phyloP scores from a whole-genome alignment of 2,329 filamentous ascomycete genomes.

The Alternaria arborescens region DNA sequence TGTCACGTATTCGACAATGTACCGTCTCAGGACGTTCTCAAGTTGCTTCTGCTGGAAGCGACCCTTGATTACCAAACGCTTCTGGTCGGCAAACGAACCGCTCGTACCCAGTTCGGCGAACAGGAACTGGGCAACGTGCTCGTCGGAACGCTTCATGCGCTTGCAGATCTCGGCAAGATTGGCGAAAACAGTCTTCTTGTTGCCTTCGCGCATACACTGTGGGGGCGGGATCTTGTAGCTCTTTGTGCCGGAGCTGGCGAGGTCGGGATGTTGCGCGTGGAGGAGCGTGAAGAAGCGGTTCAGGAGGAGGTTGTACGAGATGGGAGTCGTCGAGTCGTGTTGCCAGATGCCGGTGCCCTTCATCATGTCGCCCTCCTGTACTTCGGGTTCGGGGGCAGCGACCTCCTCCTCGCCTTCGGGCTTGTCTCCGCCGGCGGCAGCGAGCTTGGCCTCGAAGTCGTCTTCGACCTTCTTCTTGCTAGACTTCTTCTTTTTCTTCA shows the following conservation, averaged over 20 bases:
- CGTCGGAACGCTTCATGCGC: conserved; percentile 98
- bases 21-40: conserved; percentile 94
- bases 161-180: conserved; percentile 99
- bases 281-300: conserved; percentile 94
- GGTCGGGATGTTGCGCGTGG: conserved; percentile 95
- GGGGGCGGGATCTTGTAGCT: conserved; percentile 99
- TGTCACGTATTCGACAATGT: conserved; percentile 97
- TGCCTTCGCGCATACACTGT: conserved; percentile 98
- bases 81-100: conserved; percentile 87
- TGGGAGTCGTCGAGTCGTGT: conserved; percentile 78
- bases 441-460: conserved; percentile 74
- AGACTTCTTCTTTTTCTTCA: conserved; percentile 91
- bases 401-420: conserved; percentile 64
- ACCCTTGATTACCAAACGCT: conserved; percentile 97
- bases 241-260: conserved; percentile 85
- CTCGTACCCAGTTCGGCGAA: conserved; percentile 98
- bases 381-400: conserved; percentile 58
- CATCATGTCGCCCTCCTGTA: conserved; percentile 78
- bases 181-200: conserved; percentile 97
- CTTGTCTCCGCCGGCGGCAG: conserved; percentile 62
- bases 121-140: conserved; percentile 96
- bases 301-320: conserved; percentile 86
- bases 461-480: conserved; percentile 65
- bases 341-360: conserved; percentile 90
- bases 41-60: conserved; percentile 99